These are phyloP conservation scores for Artemisia annua DNA, from an alignment of 129 eudicot species.

Conservation along the genomic window DNA sequence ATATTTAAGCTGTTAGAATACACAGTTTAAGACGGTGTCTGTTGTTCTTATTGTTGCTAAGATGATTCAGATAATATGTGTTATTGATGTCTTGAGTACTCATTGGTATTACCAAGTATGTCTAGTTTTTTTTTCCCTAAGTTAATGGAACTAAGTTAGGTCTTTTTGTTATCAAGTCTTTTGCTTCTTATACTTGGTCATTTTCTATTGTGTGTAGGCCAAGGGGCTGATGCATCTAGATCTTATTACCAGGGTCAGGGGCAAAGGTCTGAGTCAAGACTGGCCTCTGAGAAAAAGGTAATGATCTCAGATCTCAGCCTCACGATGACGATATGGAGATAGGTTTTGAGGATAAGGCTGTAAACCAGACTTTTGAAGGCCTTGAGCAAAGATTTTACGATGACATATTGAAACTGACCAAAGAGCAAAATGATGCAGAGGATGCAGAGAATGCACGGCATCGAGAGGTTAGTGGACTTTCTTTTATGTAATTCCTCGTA, in stretches of 20 bases:
- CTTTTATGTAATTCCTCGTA: constrained; percentile 1
- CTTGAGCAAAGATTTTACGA: constrained; percentile 81
- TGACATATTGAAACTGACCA: constrained; percentile 70
- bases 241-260: constrained; percentile 66
- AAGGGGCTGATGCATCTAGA: constrained; percentile 63
- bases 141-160: constrained; percentile 12
- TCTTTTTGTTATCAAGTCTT: constrained; percentile 5
- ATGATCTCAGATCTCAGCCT: constrained; percentile 64
- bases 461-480: constrained; percentile 59
- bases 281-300: constrained; percentile 49
- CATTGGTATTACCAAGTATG: background rate
- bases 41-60: background rate
- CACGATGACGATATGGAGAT: constrained; percentile 74
- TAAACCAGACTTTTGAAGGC: constrained; percentile 62
- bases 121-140: background rate
- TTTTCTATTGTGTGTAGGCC: constrained; percentile 45
- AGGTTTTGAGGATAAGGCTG: constrained; percentile 64
- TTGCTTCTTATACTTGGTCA: constrained; percentile 18
- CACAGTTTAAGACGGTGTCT: no score
- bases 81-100: background rate
- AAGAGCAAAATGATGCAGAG: constrained; percentile 84
- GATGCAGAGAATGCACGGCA: constrained; percentile 90
- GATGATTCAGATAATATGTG: background rate
- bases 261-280: constrained; percentile 64
- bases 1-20: no score